Evolutionary conservation across 1,139 yeast genomes (phyloP), one percentile per base, ranked within the genome.

Genomic region (Martiniozyma asiatica): DNA sequence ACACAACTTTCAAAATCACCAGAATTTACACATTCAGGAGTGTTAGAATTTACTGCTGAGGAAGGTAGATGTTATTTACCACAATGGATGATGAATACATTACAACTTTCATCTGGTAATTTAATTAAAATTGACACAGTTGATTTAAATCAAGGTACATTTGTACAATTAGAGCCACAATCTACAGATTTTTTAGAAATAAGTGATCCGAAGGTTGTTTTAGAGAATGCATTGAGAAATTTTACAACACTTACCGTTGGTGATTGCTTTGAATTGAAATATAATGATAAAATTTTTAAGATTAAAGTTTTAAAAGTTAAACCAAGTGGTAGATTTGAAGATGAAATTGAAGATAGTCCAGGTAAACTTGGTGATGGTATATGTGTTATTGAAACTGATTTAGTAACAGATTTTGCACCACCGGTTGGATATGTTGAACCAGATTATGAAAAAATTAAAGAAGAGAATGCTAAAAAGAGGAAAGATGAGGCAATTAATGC

Each of bases 321-420:
- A 44, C 99, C 99, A 0, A 84, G 78, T 30, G 62, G 74, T 2
- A 14, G 31, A 1, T n/a, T n/a, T n/a, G n/a, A n/a, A n/a, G n/a
- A n/a, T n/a, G n/a, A n/a, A n/a, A n/a, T n/a, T n/a, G n/a, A n/a
- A n/a, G n/a, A n/a, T n/a, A n/a, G n/a, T n/a, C n/a, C n/a, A n/a
- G n/a, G n/a, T n/a, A n/a, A n/a, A n/a, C n/a, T n/a, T n/a, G 17
- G 33, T 1, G 55, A 55, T 27, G 80, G 94, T 38, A 76, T 89
- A 13, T 89, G 97, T 62, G 96, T 89, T 14, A 85, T 92, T 20
- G 99, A 92, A 50, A 92, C 98, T 0, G 98, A 92, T 59, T 65
- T 92, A 41, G 94, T 82, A 38, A 94, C 96, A 0, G 99, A 92
- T 50, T 92, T 92, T 60, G 98, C 97, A 3, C 94, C 98, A 4